Conservation (phyloP, 805 yeast genomes). For the Yarrowia deformans region DNA sequence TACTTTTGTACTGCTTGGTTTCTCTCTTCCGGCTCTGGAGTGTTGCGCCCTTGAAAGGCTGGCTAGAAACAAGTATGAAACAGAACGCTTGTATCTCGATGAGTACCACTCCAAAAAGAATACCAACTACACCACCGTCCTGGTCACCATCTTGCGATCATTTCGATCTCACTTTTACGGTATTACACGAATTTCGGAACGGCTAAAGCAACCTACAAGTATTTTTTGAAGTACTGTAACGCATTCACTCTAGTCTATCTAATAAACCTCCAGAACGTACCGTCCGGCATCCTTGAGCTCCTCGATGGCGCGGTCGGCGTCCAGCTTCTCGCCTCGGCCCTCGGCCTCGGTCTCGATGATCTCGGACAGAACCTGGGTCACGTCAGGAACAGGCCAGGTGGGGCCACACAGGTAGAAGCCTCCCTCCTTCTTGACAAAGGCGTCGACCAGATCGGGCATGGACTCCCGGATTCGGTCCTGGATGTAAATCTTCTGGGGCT, state of each 20-base stretch:
- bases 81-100: too few relatives aligned
- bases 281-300: slow-evolving; percentile 92
- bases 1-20: too few relatives aligned
- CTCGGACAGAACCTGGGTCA: slow-evolving; percentile 86
- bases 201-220: too few relatives aligned
- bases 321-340: slow-evolving; percentile 69
- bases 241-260: slow-evolving; percentile 44
- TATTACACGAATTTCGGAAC: too few relatives aligned
- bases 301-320: slow-evolving; percentile 82
- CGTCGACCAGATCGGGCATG: slow-evolving; percentile 73
- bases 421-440: slow-evolving; percentile 80
- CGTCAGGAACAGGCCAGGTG: slow-evolving; percentile 98
- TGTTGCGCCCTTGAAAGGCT: too few relatives aligned
- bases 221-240: too few relatives aligned
- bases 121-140: too few relatives aligned
- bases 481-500: slow-evolving; percentile 90
- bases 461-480: slow-evolving; percentile 90
- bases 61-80: too few relatives aligned
- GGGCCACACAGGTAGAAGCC: slow-evolving; percentile 98
- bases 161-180: too few relatives aligned
- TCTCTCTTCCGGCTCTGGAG: too few relatives aligned
- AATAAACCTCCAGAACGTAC: slow-evolving; percentile 92
- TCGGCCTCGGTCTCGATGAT: slow-evolving; percentile 76
- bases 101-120: too few relatives aligned
- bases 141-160: too few relatives aligned